phyloP scores from a whole-genome alignment of 129 eudicot species.

The Kitagawia praeruptora region DNA sequence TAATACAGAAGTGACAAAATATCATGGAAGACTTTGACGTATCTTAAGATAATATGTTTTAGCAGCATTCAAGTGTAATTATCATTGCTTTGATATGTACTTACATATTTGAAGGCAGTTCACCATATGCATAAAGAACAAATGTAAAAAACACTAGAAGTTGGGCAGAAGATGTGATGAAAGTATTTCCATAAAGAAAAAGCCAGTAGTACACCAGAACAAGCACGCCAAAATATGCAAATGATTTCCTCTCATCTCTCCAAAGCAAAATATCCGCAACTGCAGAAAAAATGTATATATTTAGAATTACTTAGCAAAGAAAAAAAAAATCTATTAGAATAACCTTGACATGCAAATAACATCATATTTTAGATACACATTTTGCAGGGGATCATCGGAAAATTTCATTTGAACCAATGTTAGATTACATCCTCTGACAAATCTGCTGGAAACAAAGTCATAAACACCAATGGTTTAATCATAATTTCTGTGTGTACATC shows the following conservation, averaged over 20 bases:
- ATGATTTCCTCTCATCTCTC: slow-evolving; percentile 85
- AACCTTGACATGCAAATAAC: not conserved
- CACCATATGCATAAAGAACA: slow-evolving; percentile 35
- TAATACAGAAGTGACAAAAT: not conserved
- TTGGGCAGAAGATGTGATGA: slow-evolving; percentile 60
- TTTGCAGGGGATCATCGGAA: not conserved
- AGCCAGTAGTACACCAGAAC: slow-evolving; percentile 65
- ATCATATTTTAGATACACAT: not conserved
- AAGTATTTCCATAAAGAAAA: slow-evolving; percentile 58
- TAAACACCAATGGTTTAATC: not conserved
- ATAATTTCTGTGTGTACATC: not conserved
- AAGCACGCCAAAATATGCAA: slow-evolving; percentile 46
- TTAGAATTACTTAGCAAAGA: not conserved
- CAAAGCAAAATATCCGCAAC: slow-evolving; percentile 87
- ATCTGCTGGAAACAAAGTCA: not conserved
- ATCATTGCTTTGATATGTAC: slow-evolving; percentile 13
- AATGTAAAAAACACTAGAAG: slow-evolving; percentile 44
- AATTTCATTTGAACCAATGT: not conserved
- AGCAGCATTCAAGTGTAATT: not conserved
- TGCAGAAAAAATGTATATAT: slow-evolving; percentile 23
- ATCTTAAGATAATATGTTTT: not conserved
- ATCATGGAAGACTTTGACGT: not conserved
- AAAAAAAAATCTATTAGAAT: not conserved
- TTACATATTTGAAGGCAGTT: slow-evolving; percentile 47
- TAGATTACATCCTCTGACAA: not conserved